These are phyloP conservation scores for Gelatoporia subvermispora DNA, from an alignment of 768 basidiomycete species.

Conservation along the genomic window DNA sequence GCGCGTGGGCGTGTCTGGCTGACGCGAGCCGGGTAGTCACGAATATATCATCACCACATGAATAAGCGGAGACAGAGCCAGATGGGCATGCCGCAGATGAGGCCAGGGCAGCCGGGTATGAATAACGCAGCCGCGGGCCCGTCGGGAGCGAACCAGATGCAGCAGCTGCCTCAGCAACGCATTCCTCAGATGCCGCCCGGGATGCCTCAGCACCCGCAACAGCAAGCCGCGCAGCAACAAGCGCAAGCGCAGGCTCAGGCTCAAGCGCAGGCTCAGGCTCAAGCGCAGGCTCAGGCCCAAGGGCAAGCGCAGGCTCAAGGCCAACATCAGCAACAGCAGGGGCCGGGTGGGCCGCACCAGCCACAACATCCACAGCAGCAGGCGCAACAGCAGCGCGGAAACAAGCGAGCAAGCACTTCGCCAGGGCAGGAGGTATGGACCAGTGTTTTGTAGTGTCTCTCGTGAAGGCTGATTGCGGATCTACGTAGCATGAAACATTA, in stretches of 20 bases:
- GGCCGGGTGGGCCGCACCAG: conserved; percentile 15
- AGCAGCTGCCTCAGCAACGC: conserved; percentile 32
- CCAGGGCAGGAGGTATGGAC: conserved; percentile 29
- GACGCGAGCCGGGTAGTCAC: conserved; percentile 8
- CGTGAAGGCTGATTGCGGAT: conserved; percentile 2
- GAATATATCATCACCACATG: neutral
- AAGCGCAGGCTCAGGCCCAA: conserved; percentile 11
- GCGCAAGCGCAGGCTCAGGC: conserved; percentile 23
- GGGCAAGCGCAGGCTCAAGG: conserved; percentile 31
- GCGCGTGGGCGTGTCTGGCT: neutral
- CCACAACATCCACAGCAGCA: conserved; percentile 43
- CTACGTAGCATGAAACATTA: conserved; percentile 20
- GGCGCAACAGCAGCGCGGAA: conserved; percentile 13
- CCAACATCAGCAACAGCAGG: conserved; percentile 21
- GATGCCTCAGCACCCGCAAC: conserved; percentile 16
- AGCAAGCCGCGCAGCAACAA: conserved; percentile 10
- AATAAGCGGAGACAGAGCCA: too few relatives aligned
- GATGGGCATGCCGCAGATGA: neutral
- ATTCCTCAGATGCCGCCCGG: conserved; percentile 13
- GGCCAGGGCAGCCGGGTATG: conserved; percentile 21
- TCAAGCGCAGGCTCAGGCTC: conserved; percentile 50
- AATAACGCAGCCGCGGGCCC: conserved; percentile 39
- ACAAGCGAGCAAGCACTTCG: conserved; percentile 32
- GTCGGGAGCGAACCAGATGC: conserved; percentile 28
- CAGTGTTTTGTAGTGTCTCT: neutral